Conservation (phyloP, 2,329 filamentous ascomycete genomes). For the Phaeosphaeria sp. region DNA sequence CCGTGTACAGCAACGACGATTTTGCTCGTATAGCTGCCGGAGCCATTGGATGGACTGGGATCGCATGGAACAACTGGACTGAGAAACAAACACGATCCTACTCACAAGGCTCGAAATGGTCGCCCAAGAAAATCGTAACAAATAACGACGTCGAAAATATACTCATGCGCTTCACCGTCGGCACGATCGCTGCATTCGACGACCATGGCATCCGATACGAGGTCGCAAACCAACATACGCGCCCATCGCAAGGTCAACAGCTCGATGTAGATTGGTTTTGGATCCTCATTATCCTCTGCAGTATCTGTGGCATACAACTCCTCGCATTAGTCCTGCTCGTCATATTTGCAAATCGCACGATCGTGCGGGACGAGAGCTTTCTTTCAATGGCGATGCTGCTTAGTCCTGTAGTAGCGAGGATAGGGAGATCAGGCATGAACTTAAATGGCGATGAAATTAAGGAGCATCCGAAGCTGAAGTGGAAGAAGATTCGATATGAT, state of each 20-base stretch:
- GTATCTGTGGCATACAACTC: constrained; percentile 36
- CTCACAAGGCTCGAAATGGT: constrained; percentile 32
- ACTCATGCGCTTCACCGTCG: constrained; percentile 37
- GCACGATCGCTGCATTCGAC: constrained; percentile 42
- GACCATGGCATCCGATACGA: constrained; percentile 39
- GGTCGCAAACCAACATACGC: constrained; percentile 11
- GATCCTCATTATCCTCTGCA: constrained; percentile 24
- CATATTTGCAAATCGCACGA: constrained; percentile 34
- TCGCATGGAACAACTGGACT: constrained; percentile 11
- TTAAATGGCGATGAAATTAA: constrained; percentile 41
- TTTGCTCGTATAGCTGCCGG: constrained; percentile 41
- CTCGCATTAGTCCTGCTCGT: constrained; percentile 26
- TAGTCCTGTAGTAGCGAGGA: constrained; percentile 31
- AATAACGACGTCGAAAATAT: constrained; percentile 26
- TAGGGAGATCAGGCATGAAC: constrained; percentile 31
- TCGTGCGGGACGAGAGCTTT: constrained; percentile 41
- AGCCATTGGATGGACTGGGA: constrained; percentile 42
- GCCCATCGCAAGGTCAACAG: constrained; percentile 30
- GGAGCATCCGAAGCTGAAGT: constrained; percentile 25
- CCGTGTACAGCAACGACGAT: constrained; percentile 34
- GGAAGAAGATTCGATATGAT: constrained; percentile 40
- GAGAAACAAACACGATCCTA: constrained; percentile 27
- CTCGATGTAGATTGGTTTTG: constrained; percentile 40
- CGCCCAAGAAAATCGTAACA: constrained; percentile 16
- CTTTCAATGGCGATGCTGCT: constrained; percentile 42